Conservation (phyloP, 176 grass and related monocot genomes). For the Oryza australiensis region DNA sequence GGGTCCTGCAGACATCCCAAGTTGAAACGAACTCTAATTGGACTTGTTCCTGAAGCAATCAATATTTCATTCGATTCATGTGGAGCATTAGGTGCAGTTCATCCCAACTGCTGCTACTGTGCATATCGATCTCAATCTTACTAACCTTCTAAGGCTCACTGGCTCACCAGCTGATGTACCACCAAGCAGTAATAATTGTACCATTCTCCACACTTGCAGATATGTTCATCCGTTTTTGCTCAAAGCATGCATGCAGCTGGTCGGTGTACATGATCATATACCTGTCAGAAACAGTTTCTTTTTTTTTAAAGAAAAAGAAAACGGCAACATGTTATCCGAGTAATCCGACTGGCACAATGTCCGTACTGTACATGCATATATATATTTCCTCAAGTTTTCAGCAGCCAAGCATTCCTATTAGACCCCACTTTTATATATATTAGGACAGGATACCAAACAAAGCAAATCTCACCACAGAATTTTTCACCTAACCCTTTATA, state of each 20-base stretch:
- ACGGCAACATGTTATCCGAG: neutral
- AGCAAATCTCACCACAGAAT: slow-evolving; percentile 12
- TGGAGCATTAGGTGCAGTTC: neutral
- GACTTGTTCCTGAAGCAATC: slow-evolving; percentile 16
- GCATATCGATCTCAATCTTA: slow-evolving; percentile 14
- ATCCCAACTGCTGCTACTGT: slow-evolving; percentile 1
- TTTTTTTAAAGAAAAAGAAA: neutral
- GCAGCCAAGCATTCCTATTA: neutral
- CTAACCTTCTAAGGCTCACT: slow-evolving; percentile 28
- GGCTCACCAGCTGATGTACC: neutral
- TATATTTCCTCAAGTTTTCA: neutral
- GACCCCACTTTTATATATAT: neutral
- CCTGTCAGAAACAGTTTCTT: neutral
- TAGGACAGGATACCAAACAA: slow-evolving; percentile 19
- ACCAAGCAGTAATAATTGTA: slow-evolving; percentile 20
- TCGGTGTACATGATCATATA: neutral
- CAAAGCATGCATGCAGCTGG: slow-evolving; percentile 16
- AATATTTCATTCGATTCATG: neutral
- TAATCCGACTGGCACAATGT: neutral
- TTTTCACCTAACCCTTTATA: slow-evolving; percentile 41
- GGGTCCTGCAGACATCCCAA: neutral
- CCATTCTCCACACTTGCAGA: neutral
- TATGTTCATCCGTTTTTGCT: neutral
- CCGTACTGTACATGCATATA: neutral
- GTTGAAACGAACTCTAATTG: neutral